Percentiles rank a stretch among this genome's conserved stretches.
phyloP scores from a whole-genome alignment of 2,329 filamentous ascomycete genomes.

The Monilinia fructicola region DNA sequence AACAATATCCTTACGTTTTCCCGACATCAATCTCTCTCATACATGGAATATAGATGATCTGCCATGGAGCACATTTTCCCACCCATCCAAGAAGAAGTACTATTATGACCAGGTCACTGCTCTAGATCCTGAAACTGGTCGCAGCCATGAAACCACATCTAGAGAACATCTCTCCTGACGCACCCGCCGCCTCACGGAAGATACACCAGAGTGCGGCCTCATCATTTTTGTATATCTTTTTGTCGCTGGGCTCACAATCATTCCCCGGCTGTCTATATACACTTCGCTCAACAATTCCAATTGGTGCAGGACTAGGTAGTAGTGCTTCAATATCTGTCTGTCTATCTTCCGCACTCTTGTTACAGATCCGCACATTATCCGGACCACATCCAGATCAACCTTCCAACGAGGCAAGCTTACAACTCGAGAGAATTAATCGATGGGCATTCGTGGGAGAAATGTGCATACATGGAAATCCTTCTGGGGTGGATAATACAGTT shows the following conservation, averaged over 20 bases:
- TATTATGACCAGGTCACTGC: constrained; percentile 88
- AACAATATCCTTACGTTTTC: constrained; percentile 83
- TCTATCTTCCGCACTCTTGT: constrained; percentile 75
- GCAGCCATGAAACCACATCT: constrained; percentile 80
- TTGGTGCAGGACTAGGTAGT: constrained; percentile 86
- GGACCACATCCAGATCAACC: constrained; percentile 93
- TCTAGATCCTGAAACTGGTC: constrained; percentile 82
- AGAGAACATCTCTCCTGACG: constrained; percentile 63
- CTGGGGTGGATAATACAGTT: constrained; percentile 95
- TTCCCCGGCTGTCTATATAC: constrained; percentile 86
- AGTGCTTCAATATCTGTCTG: constrained; percentile 95
- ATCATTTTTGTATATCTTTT: constrained; percentile 88
- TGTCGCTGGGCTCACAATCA: constrained; percentile 77
- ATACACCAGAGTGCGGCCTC: constrained; percentile 80
- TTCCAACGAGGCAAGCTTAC: constrained; percentile 78
- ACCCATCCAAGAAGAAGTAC: constrained; percentile 83
- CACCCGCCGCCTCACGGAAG: constrained; percentile 71
- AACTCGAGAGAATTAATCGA: constrained; percentile 92
- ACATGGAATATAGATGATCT: constrained; percentile 92
- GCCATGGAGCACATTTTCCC: constrained; percentile 80
- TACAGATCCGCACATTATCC: constrained; percentile 84
- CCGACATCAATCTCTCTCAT: constrained; percentile 85
- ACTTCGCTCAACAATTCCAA: constrained; percentile 88
- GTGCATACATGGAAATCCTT: constrained; percentile 96
- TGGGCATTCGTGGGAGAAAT: constrained; percentile 98